phyloP scores from a whole-genome alignment of 164 flowering plant species.

The Piper betle region DNA sequence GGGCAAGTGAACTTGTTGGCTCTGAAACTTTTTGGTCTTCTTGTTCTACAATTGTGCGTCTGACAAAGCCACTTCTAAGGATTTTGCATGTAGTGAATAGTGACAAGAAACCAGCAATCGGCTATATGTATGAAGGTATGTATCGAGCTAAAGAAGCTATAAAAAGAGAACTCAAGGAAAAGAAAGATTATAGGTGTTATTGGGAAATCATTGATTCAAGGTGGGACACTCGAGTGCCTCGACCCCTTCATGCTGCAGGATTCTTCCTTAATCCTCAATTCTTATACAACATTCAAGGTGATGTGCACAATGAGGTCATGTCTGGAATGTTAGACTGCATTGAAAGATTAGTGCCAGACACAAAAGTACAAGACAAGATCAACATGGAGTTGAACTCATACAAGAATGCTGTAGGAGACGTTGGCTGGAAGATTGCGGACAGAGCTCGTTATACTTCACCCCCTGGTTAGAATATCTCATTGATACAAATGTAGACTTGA shows the following conservation, averaged over 20 bases:
- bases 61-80: conserved; percentile 53
- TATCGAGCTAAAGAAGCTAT: too few species aligned
- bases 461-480: conserved; percentile 40
- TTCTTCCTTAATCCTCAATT: too few species aligned
- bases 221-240: conserved; percentile 43
- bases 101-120: too few species aligned
- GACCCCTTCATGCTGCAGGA: too few species aligned
- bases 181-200: conserved; percentile 44
- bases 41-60: conserved; percentile 23
- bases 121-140: too few species aligned
- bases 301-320: too few species aligned
- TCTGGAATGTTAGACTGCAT: too few species aligned
- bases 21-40: conserved; percentile 62
- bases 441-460: conserved; percentile 60
- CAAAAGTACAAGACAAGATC: conserved; percentile 56
- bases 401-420: conserved; percentile 66
- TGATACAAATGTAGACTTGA: too few species aligned
- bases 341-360: conserved; percentile 29
- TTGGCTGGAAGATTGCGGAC: conserved; percentile 79
- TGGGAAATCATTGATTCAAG: conserved; percentile 76
- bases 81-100: too few species aligned
- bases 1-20: conserved; percentile 35
- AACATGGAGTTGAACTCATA: conserved; percentile 59
- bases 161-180: conserved; percentile 3
- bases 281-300: too few species aligned